Conservation (phyloP, 495 filamentous ascomycete genomes). For the Penicillium maclennaniae region DNA sequence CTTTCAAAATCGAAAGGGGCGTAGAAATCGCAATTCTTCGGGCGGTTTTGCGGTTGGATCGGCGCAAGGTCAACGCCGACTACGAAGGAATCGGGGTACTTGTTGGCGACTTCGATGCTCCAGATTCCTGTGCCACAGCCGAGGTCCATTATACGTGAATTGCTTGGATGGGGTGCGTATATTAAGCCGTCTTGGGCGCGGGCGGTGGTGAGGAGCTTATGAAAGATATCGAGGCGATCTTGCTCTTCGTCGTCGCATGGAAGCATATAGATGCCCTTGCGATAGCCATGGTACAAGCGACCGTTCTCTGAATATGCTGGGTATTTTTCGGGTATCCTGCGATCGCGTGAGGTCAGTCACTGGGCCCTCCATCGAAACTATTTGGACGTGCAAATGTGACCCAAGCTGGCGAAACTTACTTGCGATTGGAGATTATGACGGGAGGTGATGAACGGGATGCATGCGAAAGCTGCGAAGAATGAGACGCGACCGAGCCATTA, state of each 20-base stretch:
- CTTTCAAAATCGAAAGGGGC: constrained; percentile 72
- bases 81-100: constrained; percentile 60
- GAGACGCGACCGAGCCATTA: constrained; percentile 33
- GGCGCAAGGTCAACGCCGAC: constrained; percentile 73
- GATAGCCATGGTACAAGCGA: constrained; percentile 47
- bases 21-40: constrained; percentile 64
- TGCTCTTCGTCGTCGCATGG: constrained; percentile 60
- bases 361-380: too few species aligned
- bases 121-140: constrained; percentile 91
- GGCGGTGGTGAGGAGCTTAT: constrained; percentile 68
- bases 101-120: constrained; percentile 79
- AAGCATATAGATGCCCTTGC: constrained; percentile 46
- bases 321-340: constrained; percentile 35
- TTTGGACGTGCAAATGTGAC: too few species aligned
- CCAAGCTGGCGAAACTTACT: constrained; percentile 23
- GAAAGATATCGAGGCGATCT: constrained; percentile 74
- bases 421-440: constrained; percentile 26
- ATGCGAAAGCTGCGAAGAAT: constrained; percentile 20
- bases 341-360: constrained; percentile 1
- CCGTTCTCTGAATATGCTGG: constrained; percentile 44
- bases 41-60: constrained; percentile 75
- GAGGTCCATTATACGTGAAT: constrained; percentile 68
- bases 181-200: constrained; percentile 51
- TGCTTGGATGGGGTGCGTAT: constrained; percentile 48
- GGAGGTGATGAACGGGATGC: constrained; percentile 21